These are phyloP conservation scores for Odontarrhena argentea DNA, from an alignment of 345 rosid genomes.

Conservation along the genomic window DNA sequence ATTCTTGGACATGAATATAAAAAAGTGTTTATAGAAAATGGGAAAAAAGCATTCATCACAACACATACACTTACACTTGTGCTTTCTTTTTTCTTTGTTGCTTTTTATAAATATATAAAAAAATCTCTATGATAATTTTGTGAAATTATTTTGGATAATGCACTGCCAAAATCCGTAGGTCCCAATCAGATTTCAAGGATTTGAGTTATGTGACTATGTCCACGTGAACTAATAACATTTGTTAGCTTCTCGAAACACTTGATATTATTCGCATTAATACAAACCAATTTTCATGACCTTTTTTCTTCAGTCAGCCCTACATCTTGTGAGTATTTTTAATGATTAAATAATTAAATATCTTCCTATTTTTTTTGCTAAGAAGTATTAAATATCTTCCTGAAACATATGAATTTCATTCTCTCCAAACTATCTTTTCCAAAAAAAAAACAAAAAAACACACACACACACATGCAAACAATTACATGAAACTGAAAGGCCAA, in stretches of 20 bases:
- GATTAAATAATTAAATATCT: no score
- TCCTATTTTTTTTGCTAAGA: no score
- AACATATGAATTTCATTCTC: no score
- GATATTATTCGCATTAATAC: neutral
- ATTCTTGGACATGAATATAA: conserved; percentile 28
- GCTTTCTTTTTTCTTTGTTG: neutral
- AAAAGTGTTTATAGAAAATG: conserved; percentile 2
- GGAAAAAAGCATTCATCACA: conserved; percentile 34
- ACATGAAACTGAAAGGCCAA: neutral
- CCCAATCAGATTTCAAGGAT: conserved; percentile 41
- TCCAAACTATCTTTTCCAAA: no score
- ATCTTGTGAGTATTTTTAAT: no score
- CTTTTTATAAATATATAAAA: neutral
- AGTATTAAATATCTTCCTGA: no score
- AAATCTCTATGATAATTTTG: neutral
- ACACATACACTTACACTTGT: conserved; percentile 32
- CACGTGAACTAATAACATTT: conserved; percentile 33
- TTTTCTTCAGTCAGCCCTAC: no score
- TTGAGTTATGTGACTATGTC: conserved; percentile 25
- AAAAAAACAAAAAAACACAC: no score
- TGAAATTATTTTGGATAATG: conserved; percentile 36
- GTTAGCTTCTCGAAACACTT: conserved; percentile 7
- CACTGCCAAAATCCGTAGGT: conserved; percentile 41
- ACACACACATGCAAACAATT: neutral
- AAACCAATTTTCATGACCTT: neutral